Percentiles rank a stretch among this genome's conserved stretches.
Conservation (phyloP, 2,329 filamentous ascomycete genomes). For the Diplocarpon mali region DNA sequence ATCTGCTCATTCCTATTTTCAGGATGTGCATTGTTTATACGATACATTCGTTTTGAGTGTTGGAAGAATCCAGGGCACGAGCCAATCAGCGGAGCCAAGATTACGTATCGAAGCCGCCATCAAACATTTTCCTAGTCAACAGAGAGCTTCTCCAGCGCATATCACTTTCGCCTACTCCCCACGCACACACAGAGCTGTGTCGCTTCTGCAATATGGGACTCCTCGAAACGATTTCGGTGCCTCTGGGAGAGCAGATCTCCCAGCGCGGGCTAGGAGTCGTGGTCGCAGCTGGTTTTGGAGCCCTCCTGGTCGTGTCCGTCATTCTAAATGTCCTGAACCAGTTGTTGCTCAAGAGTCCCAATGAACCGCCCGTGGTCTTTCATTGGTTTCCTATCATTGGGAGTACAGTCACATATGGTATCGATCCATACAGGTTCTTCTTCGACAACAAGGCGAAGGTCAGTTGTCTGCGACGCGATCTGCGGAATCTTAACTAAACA, state of each 20-base stretch:
- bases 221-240: conserved; percentile 21
- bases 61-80: conserved; percentile 4
- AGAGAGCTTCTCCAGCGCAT: too few relatives aligned
- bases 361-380: conserved; percentile 72
- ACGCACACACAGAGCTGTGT: not conserved
- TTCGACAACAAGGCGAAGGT: conserved; percentile 63
- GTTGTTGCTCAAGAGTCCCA: conserved; percentile 68
- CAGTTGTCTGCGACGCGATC: conserved; percentile 30
- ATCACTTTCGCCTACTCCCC: not conserved
- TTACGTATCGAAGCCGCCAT: conserved; percentile 1
- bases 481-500: conserved; percentile 9
- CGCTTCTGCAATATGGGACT: conserved; percentile 21
- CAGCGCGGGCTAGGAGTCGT: conserved; percentile 23
- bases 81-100: conserved; percentile 11
- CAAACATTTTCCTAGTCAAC: not conserved
- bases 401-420: conserved; percentile 88
- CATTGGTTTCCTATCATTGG: conserved; percentile 77
- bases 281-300: conserved; percentile 18
- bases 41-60: not conserved
- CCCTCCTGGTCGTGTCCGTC: conserved; percentile 44
- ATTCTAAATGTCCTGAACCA: conserved; percentile 72
- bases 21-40: conserved; percentile 4
- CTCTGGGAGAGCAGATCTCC: conserved; percentile 22
- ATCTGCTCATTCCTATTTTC: not conserved
- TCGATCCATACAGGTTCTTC: conserved; percentile 88